Conservation (phyloP, 2,329 filamentous ascomycete species). For the Arthrobotrys pseudoclavata region DNA sequence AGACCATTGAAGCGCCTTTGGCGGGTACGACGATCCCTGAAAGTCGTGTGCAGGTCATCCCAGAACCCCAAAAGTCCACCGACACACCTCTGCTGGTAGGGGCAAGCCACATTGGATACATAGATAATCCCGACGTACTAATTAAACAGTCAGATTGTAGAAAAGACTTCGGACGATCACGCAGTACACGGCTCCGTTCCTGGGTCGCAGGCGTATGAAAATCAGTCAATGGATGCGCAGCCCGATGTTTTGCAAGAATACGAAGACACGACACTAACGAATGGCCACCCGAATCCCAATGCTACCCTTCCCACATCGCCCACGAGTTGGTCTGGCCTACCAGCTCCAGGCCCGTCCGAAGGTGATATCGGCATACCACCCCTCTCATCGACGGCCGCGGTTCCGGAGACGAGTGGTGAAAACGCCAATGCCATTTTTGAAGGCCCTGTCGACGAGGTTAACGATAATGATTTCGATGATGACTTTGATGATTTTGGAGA, state of each 20-base stretch:
- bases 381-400: conserved; percentile 24
- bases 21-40: conserved; percentile 7
- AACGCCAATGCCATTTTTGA: conserved; percentile 67
- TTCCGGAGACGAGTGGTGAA: conserved; percentile 48
- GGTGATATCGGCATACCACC: conserved; percentile 19
- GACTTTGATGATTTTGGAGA: conserved; percentile 74
- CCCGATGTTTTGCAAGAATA: conserved; percentile 73
- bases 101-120: not conserved
- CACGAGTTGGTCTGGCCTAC: conserved; percentile 3
- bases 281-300: conserved; percentile 40
- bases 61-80: conserved; percentile 26
- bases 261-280: conserved; percentile 30
- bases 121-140: conserved; percentile 2
- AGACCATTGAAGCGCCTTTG: conserved; percentile 27
- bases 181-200: conserved; percentile 65
- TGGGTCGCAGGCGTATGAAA: conserved; percentile 72
- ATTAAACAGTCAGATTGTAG: conserved; percentile 65
- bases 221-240: conserved; percentile 72
- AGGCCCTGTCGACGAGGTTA: conserved; percentile 73
- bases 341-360: conserved; percentile 25
- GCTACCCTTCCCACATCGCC: conserved; percentile 4
- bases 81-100: conserved; percentile 36
- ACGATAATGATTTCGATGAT: conserved; percentile 71
- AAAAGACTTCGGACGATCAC: conserved; percentile 67
- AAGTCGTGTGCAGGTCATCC: conserved; percentile 12